Conservation (phyloP, 305 asterid genomes). For the Striga hermonthica region DNA sequence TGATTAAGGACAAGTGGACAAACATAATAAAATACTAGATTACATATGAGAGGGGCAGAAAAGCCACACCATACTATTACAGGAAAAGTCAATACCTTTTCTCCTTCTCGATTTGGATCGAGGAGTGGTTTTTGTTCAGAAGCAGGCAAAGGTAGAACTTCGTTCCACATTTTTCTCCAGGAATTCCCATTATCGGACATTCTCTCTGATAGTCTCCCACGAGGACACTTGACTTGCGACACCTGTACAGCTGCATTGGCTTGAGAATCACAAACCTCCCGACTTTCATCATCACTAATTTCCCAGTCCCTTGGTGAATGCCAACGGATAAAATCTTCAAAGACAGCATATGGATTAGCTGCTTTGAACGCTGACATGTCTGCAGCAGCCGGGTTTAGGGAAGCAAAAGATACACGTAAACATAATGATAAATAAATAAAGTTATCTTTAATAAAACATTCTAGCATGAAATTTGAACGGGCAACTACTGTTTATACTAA, state of each 20-base stretch:
- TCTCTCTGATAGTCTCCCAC: constrained; percentile 85
- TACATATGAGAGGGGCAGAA: not conserved
- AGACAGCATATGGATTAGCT: constrained; percentile 87
- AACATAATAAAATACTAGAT: too few species aligned
- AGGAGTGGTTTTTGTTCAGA: constrained; percentile 87
- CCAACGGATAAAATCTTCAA: constrained; percentile 98
- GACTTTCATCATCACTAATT: constrained; percentile 33
- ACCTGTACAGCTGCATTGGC: constrained; percentile 27
- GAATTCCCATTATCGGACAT: constrained; percentile 87
- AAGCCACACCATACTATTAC: not conserved
- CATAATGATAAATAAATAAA: not conserved
- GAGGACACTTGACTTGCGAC: constrained; percentile 60
- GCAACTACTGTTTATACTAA: not conserved
- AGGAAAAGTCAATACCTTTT: constrained; percentile 56
- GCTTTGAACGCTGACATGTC: constrained; percentile 98
- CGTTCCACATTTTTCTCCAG: constrained; percentile 94
- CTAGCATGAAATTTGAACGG: not conserved
- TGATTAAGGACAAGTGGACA: not conserved
- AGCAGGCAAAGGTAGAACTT: constrained; percentile 62
- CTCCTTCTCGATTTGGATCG: constrained; percentile 96
- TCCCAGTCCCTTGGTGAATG: constrained; percentile 99
- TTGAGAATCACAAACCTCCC: constrained; percentile 40
- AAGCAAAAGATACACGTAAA: constrained; percentile 6
- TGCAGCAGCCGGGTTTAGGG: constrained; percentile 41
- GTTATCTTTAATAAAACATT: constrained; percentile 16